phyloP scores from a whole-genome alignment of 306 rosid genomes.

The Castanea mollissima region DNA sequence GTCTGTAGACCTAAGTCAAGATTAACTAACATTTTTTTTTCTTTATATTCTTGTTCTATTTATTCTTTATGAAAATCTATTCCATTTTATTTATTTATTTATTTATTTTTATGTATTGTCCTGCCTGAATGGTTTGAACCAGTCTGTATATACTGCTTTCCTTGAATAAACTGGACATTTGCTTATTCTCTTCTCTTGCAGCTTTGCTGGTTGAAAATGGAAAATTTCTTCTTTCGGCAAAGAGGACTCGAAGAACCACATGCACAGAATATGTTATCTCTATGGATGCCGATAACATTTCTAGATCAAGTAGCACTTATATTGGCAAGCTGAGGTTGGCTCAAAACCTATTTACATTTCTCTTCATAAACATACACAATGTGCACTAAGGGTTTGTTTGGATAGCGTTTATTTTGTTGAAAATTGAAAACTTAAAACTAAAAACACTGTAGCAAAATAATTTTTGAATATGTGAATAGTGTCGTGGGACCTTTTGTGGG shows the following conservation, averaged over 20 bases:
- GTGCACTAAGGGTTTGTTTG: neutral
- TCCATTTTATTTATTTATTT: neutral
- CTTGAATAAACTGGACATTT: neutral
- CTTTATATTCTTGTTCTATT: neutral
- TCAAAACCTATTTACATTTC: neutral
- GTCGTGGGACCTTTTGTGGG: too few species aligned
- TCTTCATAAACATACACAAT: neutral
- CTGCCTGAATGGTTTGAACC: neutral
- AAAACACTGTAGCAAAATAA: too few species aligned
- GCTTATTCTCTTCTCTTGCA: conserved; percentile 29
- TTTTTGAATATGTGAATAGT: too few species aligned
- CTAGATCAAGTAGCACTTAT: conserved; percentile 85
- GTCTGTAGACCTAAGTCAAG: neutral
- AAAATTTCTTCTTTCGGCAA: conserved; percentile 89
- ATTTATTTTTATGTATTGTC: neutral
- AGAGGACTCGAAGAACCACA: conserved; percentile 81
- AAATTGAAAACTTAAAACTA: too few species aligned
- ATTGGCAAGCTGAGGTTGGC: conserved; percentile 82
- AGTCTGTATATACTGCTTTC: neutral
- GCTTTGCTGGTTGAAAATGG: conserved; percentile 89
- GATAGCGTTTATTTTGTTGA: too few species aligned
- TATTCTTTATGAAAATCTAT: neutral
- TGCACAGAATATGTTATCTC: conserved; percentile 92
- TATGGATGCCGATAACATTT: conserved; percentile 83
- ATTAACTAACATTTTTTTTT: neutral